These are phyloP conservation scores for Gymnopilus junonius DNA, from an alignment of 768 basidiomycete genomes.

Conservation along the genomic window DNA sequence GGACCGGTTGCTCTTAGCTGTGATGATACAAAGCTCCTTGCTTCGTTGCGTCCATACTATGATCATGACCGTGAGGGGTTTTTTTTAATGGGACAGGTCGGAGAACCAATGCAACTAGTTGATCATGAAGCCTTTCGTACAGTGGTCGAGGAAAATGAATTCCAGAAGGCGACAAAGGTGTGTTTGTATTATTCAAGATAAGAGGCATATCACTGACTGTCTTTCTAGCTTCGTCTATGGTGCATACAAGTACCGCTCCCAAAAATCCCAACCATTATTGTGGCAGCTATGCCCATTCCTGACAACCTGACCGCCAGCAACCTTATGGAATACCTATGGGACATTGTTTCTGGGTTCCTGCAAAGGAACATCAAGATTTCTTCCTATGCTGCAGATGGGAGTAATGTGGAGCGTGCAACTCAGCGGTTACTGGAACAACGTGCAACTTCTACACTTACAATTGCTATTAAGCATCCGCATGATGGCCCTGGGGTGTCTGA, in stretches of 20 bases:
- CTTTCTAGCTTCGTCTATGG: conserved; percentile 39
- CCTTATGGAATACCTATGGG: conserved; percentile 7
- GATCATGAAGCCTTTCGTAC: conserved; percentile 26
- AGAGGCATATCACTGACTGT: conserved; percentile 33
- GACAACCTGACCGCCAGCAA: conserved; percentile 19
- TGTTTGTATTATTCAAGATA: conserved; percentile 36
- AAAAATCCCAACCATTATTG: conserved; percentile 38
- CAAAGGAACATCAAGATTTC: conserved; percentile 24
- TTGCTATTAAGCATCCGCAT: conserved; percentile 5
- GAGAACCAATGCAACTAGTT: conserved; percentile 23
- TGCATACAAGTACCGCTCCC: conserved; percentile 34
- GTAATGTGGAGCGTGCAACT: conserved; percentile 30
- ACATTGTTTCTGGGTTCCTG: conserved; percentile 21
- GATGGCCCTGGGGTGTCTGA: not conserved
- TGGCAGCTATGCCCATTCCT: conserved; percentile 34
- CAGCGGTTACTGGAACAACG: conserved; percentile 17
- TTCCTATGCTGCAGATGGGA: conserved; percentile 40
- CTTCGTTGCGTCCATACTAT: conserved; percentile 26
- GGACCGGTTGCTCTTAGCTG: conserved; percentile 33
- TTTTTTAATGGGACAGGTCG: conserved; percentile 29
- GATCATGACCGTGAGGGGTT: conserved; percentile 20
- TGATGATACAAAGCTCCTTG: conserved; percentile 41
- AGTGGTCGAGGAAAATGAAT: conserved; percentile 19
- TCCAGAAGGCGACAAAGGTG: conserved; percentile 23
- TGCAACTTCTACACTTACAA: not conserved